A percentile compares a stretch with the other conserved stretches of the same genome.
Evolutionary conservation across 2,329 filamentous ascomycete species (phyloP).

Genomic region (Purpureocillium lavendulum): DNA sequence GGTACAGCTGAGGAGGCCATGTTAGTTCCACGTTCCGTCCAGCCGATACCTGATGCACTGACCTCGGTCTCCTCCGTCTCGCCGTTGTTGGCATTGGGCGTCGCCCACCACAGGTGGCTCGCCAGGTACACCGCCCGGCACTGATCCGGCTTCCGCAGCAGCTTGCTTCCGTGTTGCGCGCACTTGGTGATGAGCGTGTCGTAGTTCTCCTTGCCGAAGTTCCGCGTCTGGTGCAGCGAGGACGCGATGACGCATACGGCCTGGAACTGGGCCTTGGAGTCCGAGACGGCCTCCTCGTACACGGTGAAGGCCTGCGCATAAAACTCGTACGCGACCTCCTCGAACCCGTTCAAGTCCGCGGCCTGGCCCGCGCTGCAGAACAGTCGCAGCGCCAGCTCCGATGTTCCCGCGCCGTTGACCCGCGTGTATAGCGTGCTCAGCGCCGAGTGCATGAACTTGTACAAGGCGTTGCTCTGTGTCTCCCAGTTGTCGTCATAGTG

Average conservation of each 20-base stretch:
- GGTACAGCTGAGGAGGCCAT: slow-evolving; percentile 64
- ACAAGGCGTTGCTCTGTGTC: slow-evolving; percentile 64
- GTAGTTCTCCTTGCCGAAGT: slow-evolving; percentile 96
- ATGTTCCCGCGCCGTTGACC: slow-evolving; percentile 66
- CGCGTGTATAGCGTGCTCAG: slow-evolving; percentile 82
- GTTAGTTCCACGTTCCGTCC: slow-evolving; percentile 3
- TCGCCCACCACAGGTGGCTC: slow-evolving; percentile 97
- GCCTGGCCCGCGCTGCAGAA: slow-evolving; percentile 91
- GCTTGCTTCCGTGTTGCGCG: slow-evolving; percentile 89
- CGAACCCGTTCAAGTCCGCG: slow-evolving; percentile 82
- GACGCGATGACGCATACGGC: slow-evolving; percentile 91
- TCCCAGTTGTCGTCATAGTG: slow-evolving; percentile 65
- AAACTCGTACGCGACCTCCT: slow-evolving; percentile 96
- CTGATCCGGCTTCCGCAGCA: slow-evolving; percentile 96
- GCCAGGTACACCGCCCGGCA: slow-evolving; percentile 94
- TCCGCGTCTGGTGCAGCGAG: slow-evolving; percentile 76
- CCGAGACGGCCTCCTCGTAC: slow-evolving; percentile 92
- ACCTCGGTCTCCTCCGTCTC: slow-evolving; percentile 78
- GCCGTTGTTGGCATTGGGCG: slow-evolving; percentile 65
- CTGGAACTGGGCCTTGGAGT: slow-evolving; percentile 95
- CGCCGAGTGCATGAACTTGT: slow-evolving; percentile 90
- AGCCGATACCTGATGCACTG: slow-evolving; percentile 25
- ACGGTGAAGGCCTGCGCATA: slow-evolving; percentile 97
- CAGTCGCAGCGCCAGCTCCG: slow-evolving; percentile 79
- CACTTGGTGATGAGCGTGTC: slow-evolving; percentile 98